Base-by-base conservation (phyloP, 2,329 filamentous ascomycete species). In the Talaromyces verruculosus region DNA sequence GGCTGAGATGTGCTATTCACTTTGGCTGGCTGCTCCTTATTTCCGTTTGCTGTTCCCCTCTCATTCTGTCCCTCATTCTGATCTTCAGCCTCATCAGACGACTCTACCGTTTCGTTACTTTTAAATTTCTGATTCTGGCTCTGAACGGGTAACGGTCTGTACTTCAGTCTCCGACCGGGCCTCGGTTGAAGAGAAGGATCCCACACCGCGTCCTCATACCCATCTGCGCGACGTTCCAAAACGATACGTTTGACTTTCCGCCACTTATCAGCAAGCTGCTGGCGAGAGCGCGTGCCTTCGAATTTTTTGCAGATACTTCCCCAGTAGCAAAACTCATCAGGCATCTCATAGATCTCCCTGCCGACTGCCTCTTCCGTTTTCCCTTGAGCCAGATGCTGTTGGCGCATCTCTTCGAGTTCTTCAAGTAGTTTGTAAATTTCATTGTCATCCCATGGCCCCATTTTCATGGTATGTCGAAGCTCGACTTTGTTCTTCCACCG, bases 401-500 rank as follows among this genome's bases (percentile, higher is more conserved):
- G 67, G 64, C 75, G 72, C 3, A 71, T 67, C 5, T 68, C 65
- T 43, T 72, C 69, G 28, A 81, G 43, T 0, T 70, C 71, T 4
- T 73, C 60, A 19, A 73, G 67, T n/a, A 81, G 71, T 8, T 63
- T 60, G 4, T 47, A 58, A 5, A 73, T 60, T 66, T 81, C 80
- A 1, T 74, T 69, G n/a, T 70, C 70, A 2, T 71, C 73, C 80
- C 80, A 81, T 17, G 72, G 61, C 0, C 80, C 80, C 17, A 61
- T 66, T 5, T 72, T 74, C 72, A 76, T 76, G 7, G 74, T 78
- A 7, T 60, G 67, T 3, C 76, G 74, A 65, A 79, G 74, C 65
- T 78, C 72, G 5, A 82, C 72, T 49, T 73, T 74, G 63, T 81
- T 80, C 62, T 78, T 77, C 79, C 79, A 81, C 41, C 79, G 70